Conservation (phyloP, 768 basidiomycete species). For the Termitomyces sp. region DNA sequence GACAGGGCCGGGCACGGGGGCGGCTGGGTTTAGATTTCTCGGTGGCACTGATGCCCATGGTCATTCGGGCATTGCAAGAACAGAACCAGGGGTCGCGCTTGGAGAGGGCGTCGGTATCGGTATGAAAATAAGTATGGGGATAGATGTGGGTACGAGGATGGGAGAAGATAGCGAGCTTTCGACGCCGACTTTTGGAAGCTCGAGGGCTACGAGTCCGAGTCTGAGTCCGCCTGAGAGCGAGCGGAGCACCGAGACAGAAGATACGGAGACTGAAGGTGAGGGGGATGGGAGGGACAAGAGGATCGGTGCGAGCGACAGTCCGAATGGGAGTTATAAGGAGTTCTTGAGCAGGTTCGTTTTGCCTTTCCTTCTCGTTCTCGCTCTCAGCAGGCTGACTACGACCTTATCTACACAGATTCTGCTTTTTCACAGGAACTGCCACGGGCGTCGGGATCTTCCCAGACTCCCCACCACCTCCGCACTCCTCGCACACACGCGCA, state of each 20-base stretch:
- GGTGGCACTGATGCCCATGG: not conserved
- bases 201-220: conserved; percentile 25
- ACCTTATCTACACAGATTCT: conserved; percentile 45
- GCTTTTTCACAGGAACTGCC: conserved; percentile 61
- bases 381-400: not conserved
- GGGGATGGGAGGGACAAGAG: not conserved
- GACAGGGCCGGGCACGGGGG: not conserved
- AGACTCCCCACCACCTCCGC: not conserved
- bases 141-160: conserved; percentile 4
- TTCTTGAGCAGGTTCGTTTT: conserved; percentile 59
- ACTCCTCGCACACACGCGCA: not conserved
- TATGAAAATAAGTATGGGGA: not conserved
- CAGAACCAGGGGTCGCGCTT: not conserved
- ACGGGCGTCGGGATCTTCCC: conserved; percentile 1
- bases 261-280: conserved; percentile 18
- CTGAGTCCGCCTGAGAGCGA: conserved; percentile 7
- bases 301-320: not conserved
- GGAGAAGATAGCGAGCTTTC: conserved; percentile 31
- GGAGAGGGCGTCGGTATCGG: not conserved
- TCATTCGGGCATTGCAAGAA: not conserved
- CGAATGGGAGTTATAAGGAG: conserved; percentile 43
- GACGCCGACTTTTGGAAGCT: conserved; percentile 45
- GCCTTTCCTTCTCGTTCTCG: not conserved
- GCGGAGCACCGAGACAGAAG: conserved; percentile 24
- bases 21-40: not conserved